phyloP scores from a whole-genome alignment of 169 alveolate species.

The Prorocentrum cordatum region DNA sequence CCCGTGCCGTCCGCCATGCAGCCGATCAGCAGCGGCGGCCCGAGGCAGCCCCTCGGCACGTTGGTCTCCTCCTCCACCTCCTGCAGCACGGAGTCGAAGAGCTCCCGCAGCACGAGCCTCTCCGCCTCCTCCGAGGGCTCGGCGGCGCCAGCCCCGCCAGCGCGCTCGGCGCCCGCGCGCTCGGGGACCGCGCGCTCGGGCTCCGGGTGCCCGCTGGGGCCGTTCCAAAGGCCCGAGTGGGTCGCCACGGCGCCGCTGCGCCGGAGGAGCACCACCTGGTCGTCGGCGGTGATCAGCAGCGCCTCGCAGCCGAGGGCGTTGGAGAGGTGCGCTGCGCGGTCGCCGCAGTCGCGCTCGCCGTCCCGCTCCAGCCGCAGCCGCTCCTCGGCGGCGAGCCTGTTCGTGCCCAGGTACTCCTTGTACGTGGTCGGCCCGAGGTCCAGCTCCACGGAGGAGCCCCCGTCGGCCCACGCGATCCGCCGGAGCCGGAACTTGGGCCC shows the following conservation, averaged over 20 bases:
- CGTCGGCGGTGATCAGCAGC: background rate
- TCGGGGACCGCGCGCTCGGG: background rate
- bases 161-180: background rate
- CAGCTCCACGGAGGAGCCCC: background rate
- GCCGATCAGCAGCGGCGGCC: conserved; percentile 10
- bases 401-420: conserved; percentile 56
- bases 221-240: too few species aligned
- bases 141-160: background rate
- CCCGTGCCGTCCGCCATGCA: conserved; percentile 10
- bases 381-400: background rate
- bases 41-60: background rate
- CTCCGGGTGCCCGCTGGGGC: conserved; percentile 52
- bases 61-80: conserved; percentile 12
- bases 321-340: conserved; percentile 30
- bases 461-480: background rate
- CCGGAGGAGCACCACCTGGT: conserved; percentile 23
- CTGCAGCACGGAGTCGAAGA: conserved; percentile 11
- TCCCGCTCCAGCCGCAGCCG: background rate
- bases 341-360: conserved; percentile 1
- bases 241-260: background rate
- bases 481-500: conserved; percentile 34
- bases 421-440: conserved; percentile 8
- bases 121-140: background rate
- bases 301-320: conserved; percentile 55
- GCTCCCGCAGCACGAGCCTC: background rate